These are phyloP conservation scores for Phyllosticta citrichinensis DNA, from an alignment of 2,329 filamentous ascomycete species.

Conservation along the genomic window DNA sequence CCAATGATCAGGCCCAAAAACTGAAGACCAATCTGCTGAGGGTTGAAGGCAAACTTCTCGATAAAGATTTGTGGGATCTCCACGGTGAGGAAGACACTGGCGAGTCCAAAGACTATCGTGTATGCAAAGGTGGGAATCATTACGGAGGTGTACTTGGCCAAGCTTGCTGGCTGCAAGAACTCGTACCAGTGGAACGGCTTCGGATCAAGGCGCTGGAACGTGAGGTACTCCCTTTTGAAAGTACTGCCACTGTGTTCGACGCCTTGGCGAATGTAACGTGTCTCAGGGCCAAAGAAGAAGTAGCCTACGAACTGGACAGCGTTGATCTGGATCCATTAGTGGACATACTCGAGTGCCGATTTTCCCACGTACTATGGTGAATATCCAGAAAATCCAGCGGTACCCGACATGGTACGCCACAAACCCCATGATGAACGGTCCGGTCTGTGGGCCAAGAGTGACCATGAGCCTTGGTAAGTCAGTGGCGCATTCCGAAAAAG, in stretches of 20 bases:
- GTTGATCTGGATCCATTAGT: slow-evolving; percentile 36
- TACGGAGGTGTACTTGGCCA: slow-evolving; percentile 38
- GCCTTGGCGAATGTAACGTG: slow-evolving; percentile 40
- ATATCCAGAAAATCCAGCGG: slow-evolving; percentile 49
- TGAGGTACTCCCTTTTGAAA: slow-evolving; percentile 35
- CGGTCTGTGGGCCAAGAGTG: slow-evolving; percentile 38
- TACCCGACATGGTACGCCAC: slow-evolving; percentile 44
- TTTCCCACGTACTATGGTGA: slow-evolving; percentile 35
- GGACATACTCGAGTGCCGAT: neutral
- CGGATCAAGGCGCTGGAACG: slow-evolving; percentile 41
- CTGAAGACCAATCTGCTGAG: slow-evolving; percentile 49
- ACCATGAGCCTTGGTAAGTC: slow-evolving; percentile 27
- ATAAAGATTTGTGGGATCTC: slow-evolving; percentile 51
- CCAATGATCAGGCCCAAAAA: slow-evolving; percentile 49
- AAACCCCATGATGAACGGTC: slow-evolving; percentile 33
- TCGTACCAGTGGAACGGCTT: slow-evolving; percentile 39
- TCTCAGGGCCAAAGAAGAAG: slow-evolving; percentile 46
- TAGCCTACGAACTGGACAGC: slow-evolving; percentile 47
- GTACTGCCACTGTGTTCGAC: slow-evolving; percentile 25
- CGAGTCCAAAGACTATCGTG: slow-evolving; percentile 48
- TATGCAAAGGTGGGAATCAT: slow-evolving; percentile 44
- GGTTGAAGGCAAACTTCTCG: slow-evolving; percentile 45
- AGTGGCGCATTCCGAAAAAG: neutral
- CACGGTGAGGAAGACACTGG: slow-evolving; percentile 43
- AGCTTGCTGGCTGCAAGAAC: slow-evolving; percentile 42